These are phyloP conservation scores for Colletotrichum musae DNA, from an alignment of 2,329 filamentous ascomycete genomes.

Conservation along the genomic window DNA sequence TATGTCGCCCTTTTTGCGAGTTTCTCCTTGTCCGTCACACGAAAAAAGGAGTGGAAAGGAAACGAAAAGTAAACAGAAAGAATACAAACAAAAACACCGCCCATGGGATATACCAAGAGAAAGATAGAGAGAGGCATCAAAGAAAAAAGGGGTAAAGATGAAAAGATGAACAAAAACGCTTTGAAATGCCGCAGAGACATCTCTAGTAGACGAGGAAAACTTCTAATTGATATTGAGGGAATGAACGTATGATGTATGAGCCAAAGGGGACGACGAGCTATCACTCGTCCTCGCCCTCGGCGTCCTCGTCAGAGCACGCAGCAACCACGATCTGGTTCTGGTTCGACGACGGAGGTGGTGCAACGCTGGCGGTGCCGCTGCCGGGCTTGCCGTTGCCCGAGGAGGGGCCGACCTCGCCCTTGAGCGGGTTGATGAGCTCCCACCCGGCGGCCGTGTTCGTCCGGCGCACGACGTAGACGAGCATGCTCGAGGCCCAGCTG, in stretches of 20 bases:
- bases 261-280: neutral
- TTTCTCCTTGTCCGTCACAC: neutral
- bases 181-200: slow-evolving; percentile 1
- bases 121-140: slow-evolving; percentile 18
- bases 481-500: slow-evolving; percentile 55
- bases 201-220: neutral
- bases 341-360: slow-evolving; percentile 1
- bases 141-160: neutral
- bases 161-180: slow-evolving; percentile 1
- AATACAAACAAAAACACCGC: neutral
- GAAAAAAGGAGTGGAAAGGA: neutral
- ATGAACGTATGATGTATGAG: neutral
- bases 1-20: neutral
- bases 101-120: neutral
- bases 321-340: slow-evolving; percentile 29
- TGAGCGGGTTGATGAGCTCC: slow-evolving; percentile 52
- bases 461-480: slow-evolving; percentile 55
- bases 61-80: neutral
- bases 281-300: slow-evolving; percentile 41
- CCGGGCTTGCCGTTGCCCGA: slow-evolving; percentile 38
- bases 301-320: slow-evolving; percentile 36
- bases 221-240: neutral
- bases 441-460: slow-evolving; percentile 46
- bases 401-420: slow-evolving; percentile 36
- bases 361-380: slow-evolving; percentile 16